Evolutionary conservation across 2,329 filamentous ascomycete species (phyloP), one percentile per base, ranked within the genome.

Genomic region (Phaeosphaeriaceae sp.): DNA sequence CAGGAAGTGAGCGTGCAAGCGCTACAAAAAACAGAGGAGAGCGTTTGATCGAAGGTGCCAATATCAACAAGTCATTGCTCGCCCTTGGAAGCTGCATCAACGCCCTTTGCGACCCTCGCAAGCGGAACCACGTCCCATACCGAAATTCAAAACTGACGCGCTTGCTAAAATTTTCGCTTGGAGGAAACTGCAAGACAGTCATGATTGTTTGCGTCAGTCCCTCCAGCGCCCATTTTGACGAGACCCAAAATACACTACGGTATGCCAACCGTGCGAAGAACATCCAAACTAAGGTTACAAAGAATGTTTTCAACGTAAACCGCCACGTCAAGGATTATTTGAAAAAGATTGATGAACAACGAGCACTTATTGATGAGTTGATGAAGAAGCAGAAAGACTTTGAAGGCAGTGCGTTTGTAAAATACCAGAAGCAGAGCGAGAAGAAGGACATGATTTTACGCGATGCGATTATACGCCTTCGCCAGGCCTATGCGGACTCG

Each of bases 201-300:
- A 99, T 99, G 94, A 97, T 99, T 72, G 94, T 99, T 20, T 99
- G 94, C 67, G 90, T 99, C 45, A 97, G 92, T 62, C 94, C 94
- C 1, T 97, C 92, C 1, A 97, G 94, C 67, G 89, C 90, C 4
- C 94, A 99, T 75, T 99, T 94, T 64, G 94, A 99, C 73, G 94
- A 99, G 76, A 97, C 93, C 0, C 94, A 99, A 67, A 99, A 99
- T 74, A 99, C 94, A 0, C 81, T 99, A 15, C 89, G 95, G 64
- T 99, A 99, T 68, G 94, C 94, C 41, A 97, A 99, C 74, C 84
- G 94, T 61, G 94, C 94, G 50, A 99, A 99, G 83, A 99, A 99
- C 68, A 99, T 99, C 70, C 95, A 97, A 77, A 99, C 94, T 50
- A 99, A 99, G 81, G 92, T 97, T 48, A 97, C 94, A n/a, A 87